Evolutionary conservation across 1,284 basidiomycete genomes (phyloP).

Genomic region (Tylopilus orsonianus): DNA sequence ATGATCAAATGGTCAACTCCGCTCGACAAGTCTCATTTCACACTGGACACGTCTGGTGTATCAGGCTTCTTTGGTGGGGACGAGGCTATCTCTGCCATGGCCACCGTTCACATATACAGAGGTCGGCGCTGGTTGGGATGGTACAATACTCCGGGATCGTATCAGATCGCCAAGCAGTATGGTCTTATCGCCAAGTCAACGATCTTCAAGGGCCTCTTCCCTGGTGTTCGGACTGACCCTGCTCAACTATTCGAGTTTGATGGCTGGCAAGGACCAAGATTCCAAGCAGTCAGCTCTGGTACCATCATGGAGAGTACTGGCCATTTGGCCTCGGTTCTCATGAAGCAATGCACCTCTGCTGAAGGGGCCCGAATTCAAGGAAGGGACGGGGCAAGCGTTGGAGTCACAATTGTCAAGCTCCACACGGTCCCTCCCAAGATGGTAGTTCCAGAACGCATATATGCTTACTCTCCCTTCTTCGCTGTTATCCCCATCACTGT

Average conservation of each 20-base stretch:
- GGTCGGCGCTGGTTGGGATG: constrained; percentile 30
- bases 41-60: constrained; percentile 24
- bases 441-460: constrained; percentile 7
- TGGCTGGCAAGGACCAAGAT: constrained; percentile 25
- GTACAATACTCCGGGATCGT: constrained; percentile 35
- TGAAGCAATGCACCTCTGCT: constrained; percentile 12
- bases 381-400: constrained; percentile 16
- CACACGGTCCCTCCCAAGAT: constrained; percentile 2
- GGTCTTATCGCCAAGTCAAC: constrained; percentile 23
- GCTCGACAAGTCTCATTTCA: constrained; percentile 17
- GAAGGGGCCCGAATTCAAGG: constrained; percentile 7
- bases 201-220: constrained; percentile 27
- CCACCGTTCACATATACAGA: constrained; percentile 28
- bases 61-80: constrained; percentile 6
- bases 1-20: constrained; percentile 9
- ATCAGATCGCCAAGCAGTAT: constrained; percentile 28
- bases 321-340: constrained; percentile 14
- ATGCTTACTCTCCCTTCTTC: constrained; percentile 7
- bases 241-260: constrained; percentile 25
- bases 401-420: constrained; percentile 22
- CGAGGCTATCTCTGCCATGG: constrained; percentile 30
- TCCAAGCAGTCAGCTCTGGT: constrained; percentile 13
- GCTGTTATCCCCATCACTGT: constrained; percentile 20
- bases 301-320: constrained; percentile 19
- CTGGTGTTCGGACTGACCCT: constrained; percentile 24